Base-by-base conservation (phyloP, 257 asterid species). In the Capsicum pubescens region DNA sequence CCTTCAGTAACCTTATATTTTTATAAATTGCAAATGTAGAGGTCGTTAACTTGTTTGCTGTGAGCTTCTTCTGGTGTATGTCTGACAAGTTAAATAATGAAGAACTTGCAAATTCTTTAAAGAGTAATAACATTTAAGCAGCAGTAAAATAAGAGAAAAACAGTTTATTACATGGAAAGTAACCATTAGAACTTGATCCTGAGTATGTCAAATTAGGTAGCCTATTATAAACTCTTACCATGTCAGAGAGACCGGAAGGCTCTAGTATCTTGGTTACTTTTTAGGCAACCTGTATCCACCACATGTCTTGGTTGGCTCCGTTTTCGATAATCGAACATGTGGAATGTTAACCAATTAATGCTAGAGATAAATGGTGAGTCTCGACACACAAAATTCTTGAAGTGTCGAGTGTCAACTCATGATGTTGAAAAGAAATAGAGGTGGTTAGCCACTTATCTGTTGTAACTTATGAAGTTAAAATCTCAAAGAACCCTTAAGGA, bases 1-100 rank as follows among this genome's bases (percentile, higher is more conserved):
- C 59, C 63, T 77, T 77, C 63, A 54, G 54, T 54, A 52, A 54
- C 60, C 64, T 77, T 15, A 15, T 54, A 77, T 77, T 77, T 77
- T 77, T 48, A 26, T 77, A 54, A 14, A 77, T 8, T 32, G 32
- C 46, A 26, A 14, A 77, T 77, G 50, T 77, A 15, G 32, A 26
- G 81, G 81, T 77, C 21, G 8, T 77, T 54, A 77, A 21, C 13
- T 77, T 77, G 32, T 77, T 26, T 4, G 64, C 48, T 26, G 59
- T 26, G 64, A 54, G 61, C 26, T 52, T 77, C 21, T 55, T 54
- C 39, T 14, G 44, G 14, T 71, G 39, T 71, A 71, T 71, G 39
- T 64, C 16, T 26, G 78, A 69, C 21, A 39, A 69, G 12, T 69
- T 15, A 16, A 8, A 77, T 32, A 15, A 52, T 32, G 26, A 52